Conservation (phyloP, 1,284 basidiomycete genomes). For the Sporisorium exsertum region DNA sequence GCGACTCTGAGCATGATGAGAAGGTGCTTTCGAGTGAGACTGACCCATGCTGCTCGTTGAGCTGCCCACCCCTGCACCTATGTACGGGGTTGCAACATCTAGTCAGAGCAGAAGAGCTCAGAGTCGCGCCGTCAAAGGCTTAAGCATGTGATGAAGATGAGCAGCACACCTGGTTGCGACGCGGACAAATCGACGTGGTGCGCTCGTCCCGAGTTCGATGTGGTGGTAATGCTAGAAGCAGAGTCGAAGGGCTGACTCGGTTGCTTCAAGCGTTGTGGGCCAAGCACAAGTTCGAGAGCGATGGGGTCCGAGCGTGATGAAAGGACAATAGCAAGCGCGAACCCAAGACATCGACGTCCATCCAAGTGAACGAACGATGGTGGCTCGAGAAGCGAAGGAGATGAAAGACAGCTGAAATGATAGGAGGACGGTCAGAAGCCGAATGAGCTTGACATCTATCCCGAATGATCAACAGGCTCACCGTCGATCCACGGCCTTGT, state of each 20-base stretch:
- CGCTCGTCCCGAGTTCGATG: no score
- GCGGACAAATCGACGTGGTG: no score
- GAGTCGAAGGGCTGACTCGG: no score
- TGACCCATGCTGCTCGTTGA: constrained; percentile 26
- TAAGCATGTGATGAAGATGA: neutral
- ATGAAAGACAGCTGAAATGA: neutral
- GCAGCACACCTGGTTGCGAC: neutral
- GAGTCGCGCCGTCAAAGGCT: neutral
- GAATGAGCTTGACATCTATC: neutral
- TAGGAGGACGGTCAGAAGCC: neutral
- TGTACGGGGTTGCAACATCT: neutral
- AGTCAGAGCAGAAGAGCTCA: neutral
- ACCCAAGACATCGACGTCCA: no score
- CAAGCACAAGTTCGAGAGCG: neutral
- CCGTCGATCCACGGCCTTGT: neutral
- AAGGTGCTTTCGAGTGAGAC: constrained; percentile 17
- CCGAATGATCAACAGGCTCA: no score
- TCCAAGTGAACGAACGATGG: neutral
- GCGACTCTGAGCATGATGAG: neutral
- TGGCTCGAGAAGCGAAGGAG: neutral
- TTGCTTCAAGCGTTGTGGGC: neutral
- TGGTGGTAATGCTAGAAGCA: no score
- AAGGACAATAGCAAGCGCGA: no score
- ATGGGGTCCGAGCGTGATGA: no score
- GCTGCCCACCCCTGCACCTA: neutral